Evolutionary conservation across 1,139 yeast genomes (phyloP).

Genomic region (Suhomyces anneliseae): DNA sequence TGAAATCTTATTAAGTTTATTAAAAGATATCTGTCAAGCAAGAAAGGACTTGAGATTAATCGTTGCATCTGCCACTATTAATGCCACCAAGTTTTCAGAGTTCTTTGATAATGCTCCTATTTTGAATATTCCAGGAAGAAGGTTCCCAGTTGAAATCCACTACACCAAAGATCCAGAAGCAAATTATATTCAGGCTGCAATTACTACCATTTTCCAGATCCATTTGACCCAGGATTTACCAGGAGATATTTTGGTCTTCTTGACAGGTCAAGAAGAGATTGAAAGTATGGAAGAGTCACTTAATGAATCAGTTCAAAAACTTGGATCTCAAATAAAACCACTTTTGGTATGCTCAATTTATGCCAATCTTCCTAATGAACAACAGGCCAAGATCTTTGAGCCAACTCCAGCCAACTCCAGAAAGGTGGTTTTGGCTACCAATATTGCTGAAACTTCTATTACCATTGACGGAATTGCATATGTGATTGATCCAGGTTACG

Average conservation of each 20-base stretch:
- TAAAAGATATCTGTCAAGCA: conserved; percentile 65
- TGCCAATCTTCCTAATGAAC: conserved; percentile 84
- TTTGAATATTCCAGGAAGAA: conserved; percentile 83
- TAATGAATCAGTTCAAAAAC: conserved; percentile 59
- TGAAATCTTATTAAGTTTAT: conserved; percentile 79
- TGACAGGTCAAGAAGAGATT: conserved; percentile 90
- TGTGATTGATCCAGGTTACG: conserved; percentile 92
- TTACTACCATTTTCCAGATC: conserved; percentile 77
- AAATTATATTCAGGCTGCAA: conserved; percentile 84
- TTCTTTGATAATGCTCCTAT: conserved; percentile 85
- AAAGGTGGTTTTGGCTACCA: conserved; percentile 91
- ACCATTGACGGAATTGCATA: conserved; percentile 89
- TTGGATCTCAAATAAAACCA: conserved; percentile 64
- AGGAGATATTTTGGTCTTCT: conserved; percentile 88
- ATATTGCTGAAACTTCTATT: conserved; percentile 94
- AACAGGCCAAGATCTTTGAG: conserved; percentile 79
- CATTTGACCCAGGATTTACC: conserved; percentile 62
- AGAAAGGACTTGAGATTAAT: conserved; percentile 72
- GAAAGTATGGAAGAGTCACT: conserved; percentile 76
- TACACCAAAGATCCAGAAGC: conserved; percentile 90
- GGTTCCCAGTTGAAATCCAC: conserved; percentile 84
- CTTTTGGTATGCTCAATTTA: conserved; percentile 84
- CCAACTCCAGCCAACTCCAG: conserved; percentile 80
- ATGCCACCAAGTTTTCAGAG: conserved; percentile 78
- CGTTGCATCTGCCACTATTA: conserved; percentile 93